These are phyloP conservation scores for Phytophthora ramorum DNA, from an alignment of 352 stramenopile genomes.

Conservation along the genomic window DNA sequence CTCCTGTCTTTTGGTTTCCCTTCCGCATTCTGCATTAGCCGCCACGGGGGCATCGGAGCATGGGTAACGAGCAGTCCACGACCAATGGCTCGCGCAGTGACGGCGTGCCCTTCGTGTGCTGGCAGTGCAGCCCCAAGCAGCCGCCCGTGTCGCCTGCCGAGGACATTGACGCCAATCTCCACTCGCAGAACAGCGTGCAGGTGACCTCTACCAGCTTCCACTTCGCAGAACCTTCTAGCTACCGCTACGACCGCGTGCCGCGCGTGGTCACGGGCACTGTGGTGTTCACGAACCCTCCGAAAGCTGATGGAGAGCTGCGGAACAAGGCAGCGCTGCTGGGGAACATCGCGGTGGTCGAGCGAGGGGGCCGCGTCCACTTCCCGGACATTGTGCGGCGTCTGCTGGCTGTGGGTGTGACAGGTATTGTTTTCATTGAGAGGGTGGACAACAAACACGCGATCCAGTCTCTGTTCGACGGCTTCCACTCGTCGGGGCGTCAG, in stretches of 20 bases:
- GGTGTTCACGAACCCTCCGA: conserved; percentile 74
- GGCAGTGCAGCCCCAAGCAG: conserved; percentile 44
- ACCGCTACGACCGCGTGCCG: conserved; percentile 72
- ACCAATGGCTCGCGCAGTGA: conserved; percentile 42
- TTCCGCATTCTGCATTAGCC: conserved; percentile 13
- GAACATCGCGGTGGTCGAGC: conserved; percentile 80
- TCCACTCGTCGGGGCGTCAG: conserved; percentile 86
- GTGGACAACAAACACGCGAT: conserved; percentile 59
- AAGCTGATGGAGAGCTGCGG: conserved; percentile 69
- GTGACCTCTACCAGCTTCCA: conserved; percentile 49
- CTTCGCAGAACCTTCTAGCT: conserved; percentile 87
- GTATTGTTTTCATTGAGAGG: conserved; percentile 83
- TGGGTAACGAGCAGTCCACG: conserved; percentile 71
- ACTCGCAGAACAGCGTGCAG: conserved; percentile 36
- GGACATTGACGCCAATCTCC: conserved; percentile 37
- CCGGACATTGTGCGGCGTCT: conserved; percentile 83
- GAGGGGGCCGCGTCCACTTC: conserved; percentile 83
- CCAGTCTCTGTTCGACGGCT: conserved; percentile 87
- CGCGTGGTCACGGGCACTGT: conserved; percentile 53
- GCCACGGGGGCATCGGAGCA: conserved; percentile 6
- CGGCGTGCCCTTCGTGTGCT: conserved; percentile 77
- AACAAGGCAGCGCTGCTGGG: conserved; percentile 69
- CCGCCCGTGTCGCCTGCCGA: conserved; percentile 8
- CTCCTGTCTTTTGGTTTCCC: conserved; percentile 17
- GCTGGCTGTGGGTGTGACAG: conserved; percentile 64